Evolutionary conservation across 129 eudicot genomes (phyloP), one percentile per base, ranked within the genome.

Genomic region (Mikania micrantha): DNA sequence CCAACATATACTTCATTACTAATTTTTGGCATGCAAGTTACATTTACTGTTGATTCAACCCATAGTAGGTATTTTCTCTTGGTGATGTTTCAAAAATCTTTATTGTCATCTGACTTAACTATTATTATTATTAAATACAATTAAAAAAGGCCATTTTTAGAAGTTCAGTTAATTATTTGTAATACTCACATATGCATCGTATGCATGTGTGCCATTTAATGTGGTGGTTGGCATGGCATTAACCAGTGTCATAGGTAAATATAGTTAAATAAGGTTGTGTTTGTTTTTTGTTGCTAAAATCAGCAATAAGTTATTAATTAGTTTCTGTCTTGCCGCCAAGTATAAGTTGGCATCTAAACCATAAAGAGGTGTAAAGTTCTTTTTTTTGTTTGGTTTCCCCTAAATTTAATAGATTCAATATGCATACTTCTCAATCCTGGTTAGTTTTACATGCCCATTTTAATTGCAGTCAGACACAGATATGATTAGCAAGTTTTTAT

Each of bases 391-490:
- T 13, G 11, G 22, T 12, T 47, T 16, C 2, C 10, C 0, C 35
- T 3, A 1, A 24, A 10, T 11, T 24, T 54, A 54, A 24, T 4
- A 11, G 35, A 54, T 24, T 54, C 60, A 34, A 3, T 28, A 60
- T 25, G 32, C 17, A 39, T 68, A 62, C 44, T 24, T 48, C 1
- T n/a, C 17, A 75, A 68, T 75, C 67, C 41, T 66, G 64, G 24
- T 66, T 64, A 56, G 41, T 17, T 53, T 74, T 64, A 29, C 17
- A 12, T 32, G 17, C 7, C 44, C 12, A 53, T 40, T 60, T 39
- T 62, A 15, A 74, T 19, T 84, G 82, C 88, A 89, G 99, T 78
- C 59, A 7, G 96, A 93, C 74, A 93, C 95, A 60, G 99, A 94
- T 66, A 82, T 63, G 73, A 87, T 94, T 70, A 86, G 95, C 88